Evolutionary conservation across 2,329 filamentous ascomycete species (phyloP), one percentile per base, ranked within the genome.

Genomic region (Fusarium oxysporum): DNA sequence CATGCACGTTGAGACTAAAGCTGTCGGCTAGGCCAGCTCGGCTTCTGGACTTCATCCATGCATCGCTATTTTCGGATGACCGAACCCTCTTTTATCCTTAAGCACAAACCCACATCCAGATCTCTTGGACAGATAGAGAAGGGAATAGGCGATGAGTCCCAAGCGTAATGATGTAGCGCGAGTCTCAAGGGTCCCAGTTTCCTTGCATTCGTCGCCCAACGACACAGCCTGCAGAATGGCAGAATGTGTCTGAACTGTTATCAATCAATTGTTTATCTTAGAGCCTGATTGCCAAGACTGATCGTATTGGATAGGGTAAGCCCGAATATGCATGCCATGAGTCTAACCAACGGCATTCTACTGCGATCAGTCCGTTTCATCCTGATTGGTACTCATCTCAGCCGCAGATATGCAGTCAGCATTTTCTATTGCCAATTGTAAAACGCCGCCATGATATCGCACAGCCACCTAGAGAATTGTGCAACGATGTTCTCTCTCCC

Each of bases 1-100:
- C n/a, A n/a, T 65, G 47, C 19, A 54, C 12, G 13, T 40, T 32
- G 47, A 47, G 47, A 41, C 47, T 47, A 33, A 65, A 56, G 7
- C 19, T 50, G n/a, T 35, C 33, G 35, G 10, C n/a, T 40, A 21
- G 7, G 19, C 28, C 23, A 47, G 40, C 44, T 64, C 16, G 9
- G 19, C 28, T 30, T n/a, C 8, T n/a, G 3, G 28, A 23, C 38
- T 14, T 21, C 19, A 21, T 62, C 21, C 16, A 35, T 14, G 30
- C 17, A 12, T 28, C 12, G 12, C 8, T 12, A 30, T 28, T 16
- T n/a, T 33, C 13, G 12, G 28, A 12, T 13, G 12, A 13, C 16
- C 17, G 9, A 23, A 38, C 28, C 21, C 23, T 30, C 32, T 3
- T 16, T 12, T 23, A 25, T 5, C 0, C 16, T 10, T 13, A 21